Base-by-base conservation (phyloP, 83 land plant genomes). In the Thuja plicata region DNA sequence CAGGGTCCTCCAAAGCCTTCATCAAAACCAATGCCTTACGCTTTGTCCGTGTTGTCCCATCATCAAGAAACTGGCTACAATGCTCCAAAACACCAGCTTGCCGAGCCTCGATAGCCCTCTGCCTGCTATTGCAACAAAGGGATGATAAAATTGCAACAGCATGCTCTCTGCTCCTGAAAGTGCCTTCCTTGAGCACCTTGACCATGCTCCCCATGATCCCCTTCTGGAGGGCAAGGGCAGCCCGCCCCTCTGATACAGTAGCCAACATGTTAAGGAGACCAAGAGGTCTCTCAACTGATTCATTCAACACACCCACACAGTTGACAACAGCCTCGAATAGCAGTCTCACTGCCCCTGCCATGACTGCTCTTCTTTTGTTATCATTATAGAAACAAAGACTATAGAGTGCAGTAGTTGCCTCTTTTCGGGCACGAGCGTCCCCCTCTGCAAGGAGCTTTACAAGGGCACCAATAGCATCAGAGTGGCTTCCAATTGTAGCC, bases 361-460 rank as follows among this genome's bases (percentile, higher is more conserved):
- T 54, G 32, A 94, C 93, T 30, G 92, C 95, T 41, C 94, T 85
- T 48, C 74, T 34, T 86, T 94, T 70, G 85, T 95, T 96, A 38
- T 92, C 95, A 35, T 92, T 88, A 40, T 90, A 94, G 24, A 91
- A 90, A 76, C 93, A 94, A 2, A 96, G 81, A 43, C 92, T 92
- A 60, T 88, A 96, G 0, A 96, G 90, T 11, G 97, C 97, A 0
- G 94, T 95, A 24, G 95, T 93, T 1, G 97, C 96, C 88, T 95
- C 97, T 50, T 93, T 93, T 90, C 84, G 86, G 50, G 91, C 95
- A 73, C 97, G 87, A 12, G 81, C 52, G 15, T 88, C 90, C 81
- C 96, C 95, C 27, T 87, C 90, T 35, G 48, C 30, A 9, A 96
- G 86, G 16, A 95, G 91, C 52, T n/a, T 84, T 8, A 93, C 93